Evolutionary conservation across 805 yeast species (phyloP).

Genomic region (Ogataea dorogensis): DNA sequence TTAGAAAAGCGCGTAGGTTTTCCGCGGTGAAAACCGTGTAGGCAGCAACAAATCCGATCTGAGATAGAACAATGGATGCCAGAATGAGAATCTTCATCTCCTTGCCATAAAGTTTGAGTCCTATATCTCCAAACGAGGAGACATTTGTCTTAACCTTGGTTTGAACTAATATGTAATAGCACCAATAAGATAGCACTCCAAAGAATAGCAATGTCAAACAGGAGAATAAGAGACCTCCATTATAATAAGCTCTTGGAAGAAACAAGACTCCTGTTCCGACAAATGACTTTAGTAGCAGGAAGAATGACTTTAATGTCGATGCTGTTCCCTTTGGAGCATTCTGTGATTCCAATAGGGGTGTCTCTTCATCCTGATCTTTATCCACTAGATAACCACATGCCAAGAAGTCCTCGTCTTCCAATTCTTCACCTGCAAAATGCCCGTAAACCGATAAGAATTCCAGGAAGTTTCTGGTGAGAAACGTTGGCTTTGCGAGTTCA

Average conservation of each 20-base stretch:
- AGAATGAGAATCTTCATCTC: slow-evolving; percentile 65
- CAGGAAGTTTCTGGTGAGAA: slow-evolving; percentile 67
- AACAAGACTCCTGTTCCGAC: slow-evolving; percentile 77
- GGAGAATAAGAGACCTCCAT: slow-evolving; percentile 71
- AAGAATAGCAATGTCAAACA: slow-evolving; percentile 51
- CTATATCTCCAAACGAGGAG: slow-evolving; percentile 79
- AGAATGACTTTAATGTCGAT: slow-evolving; percentile 68
- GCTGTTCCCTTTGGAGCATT: slow-evolving; percentile 57
- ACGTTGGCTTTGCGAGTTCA: slow-evolving; percentile 38
- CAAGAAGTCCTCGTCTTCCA: slow-evolving; percentile 64
- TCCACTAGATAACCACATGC: slow-evolving; percentile 43
- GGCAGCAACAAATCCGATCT: slow-evolving; percentile 78
- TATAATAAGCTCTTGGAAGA: slow-evolving; percentile 65
- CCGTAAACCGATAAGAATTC: slow-evolving; percentile 80
- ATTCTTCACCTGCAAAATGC: slow-evolving; percentile 82
- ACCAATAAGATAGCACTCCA: slow-evolving; percentile 74
- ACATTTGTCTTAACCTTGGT: slow-evolving; percentile 61
- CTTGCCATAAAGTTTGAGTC: slow-evolving; percentile 57
- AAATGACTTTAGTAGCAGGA: slow-evolving; percentile 68
- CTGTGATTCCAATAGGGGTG: slow-evolving; percentile 26
- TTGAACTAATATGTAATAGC: slow-evolving; percentile 62
- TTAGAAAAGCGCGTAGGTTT: slow-evolving; percentile 61
- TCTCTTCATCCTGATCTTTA: slow-evolving; percentile 36
- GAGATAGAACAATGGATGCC: slow-evolving; percentile 64
- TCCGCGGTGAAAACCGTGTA: slow-evolving; percentile 78